Evolutionary conservation across 1,284 basidiomycete genomes (phyloP).

Genomic region (Trametes sp.): DNA sequence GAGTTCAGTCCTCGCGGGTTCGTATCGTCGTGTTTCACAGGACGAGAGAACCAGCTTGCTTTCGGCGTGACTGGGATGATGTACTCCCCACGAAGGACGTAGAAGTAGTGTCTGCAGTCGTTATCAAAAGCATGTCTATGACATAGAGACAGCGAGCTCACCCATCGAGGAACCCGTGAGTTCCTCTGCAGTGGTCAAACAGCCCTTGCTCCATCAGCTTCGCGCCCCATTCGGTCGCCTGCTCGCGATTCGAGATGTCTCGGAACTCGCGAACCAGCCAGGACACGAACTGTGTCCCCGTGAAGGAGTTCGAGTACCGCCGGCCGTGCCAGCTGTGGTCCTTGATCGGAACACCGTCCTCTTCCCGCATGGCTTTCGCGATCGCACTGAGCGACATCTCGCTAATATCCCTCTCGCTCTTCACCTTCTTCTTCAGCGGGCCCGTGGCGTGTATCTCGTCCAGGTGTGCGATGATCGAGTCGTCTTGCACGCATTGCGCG

Average conservation of each 20-base stretch:
- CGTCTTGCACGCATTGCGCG: constrained; percentile 79
- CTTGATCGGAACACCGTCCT: constrained; percentile 79
- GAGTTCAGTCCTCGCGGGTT: constrained; percentile 49
- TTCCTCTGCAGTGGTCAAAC: constrained; percentile 81
- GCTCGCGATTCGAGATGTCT: constrained; percentile 81
- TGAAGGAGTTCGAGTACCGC: constrained; percentile 82
- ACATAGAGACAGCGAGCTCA: constrained; percentile 44
- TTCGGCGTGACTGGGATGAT: constrained; percentile 71
- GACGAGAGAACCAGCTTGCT: constrained; percentile 66
- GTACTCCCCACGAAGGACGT: constrained; percentile 82
- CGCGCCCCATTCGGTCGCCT: constrained; percentile 81
- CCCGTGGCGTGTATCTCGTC: constrained; percentile 81
- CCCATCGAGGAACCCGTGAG: constrained; percentile 88
- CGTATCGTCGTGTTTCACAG: constrained; percentile 44
- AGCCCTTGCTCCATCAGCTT: constrained; percentile 81
- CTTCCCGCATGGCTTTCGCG: constrained; percentile 82
- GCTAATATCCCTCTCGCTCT: constrained; percentile 73
- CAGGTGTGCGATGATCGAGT: constrained; percentile 76
- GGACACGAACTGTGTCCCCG: constrained; percentile 84
- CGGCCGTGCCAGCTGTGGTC: constrained; percentile 78
- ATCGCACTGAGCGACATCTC: constrained; percentile 68
- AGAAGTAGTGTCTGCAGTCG: constrained; percentile 79
- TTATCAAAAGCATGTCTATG: background rate
- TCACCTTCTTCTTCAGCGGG: constrained; percentile 78
- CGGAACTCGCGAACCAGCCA: constrained; percentile 89